These are phyloP conservation scores for Arthrinium phaeospermum DNA, from an alignment of 2,329 filamentous ascomycete genomes.

Conservation along the genomic window DNA sequence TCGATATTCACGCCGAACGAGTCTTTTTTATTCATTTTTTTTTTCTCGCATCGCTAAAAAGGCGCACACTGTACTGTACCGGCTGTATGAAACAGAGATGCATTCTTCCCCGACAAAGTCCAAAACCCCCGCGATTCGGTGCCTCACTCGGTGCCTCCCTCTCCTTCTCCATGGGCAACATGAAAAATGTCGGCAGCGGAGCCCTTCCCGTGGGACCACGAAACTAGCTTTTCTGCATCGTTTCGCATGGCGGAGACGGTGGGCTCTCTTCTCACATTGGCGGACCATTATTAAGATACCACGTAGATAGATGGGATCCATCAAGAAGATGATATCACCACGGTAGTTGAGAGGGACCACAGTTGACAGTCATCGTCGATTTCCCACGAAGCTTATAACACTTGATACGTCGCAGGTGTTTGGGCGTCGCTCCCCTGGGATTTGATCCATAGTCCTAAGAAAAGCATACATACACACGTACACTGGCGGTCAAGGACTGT, in stretches of 20 bases:
- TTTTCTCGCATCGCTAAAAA: not conserved
- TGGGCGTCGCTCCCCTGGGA: too few species aligned
- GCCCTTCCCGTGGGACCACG: not conserved
- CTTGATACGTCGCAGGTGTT: not conserved
- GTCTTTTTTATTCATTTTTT: not conserved
- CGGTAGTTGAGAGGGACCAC: not conserved
- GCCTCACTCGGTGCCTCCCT: not conserved
- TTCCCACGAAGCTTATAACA: not conserved
- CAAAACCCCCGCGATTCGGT: not conserved
- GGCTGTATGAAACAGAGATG: not conserved
- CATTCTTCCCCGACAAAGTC: not conserved
- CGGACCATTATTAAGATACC: too few species aligned
- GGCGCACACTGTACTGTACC: not conserved
- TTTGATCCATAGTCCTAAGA: not conserved
- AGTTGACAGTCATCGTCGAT: not conserved
- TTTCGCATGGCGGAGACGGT: not conserved
- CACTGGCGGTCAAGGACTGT: not conserved
- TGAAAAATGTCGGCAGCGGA: not conserved
- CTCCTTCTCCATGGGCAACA: not conserved
- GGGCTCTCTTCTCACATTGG: not conserved
- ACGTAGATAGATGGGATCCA: too few species aligned
- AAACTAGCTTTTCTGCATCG: conserved; percentile 9
- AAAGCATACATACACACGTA: not conserved
- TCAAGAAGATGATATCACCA: conserved; percentile 1
- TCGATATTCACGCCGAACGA: not conserved